Evolutionary conservation across 306 rosid species (phyloP), one percentile per base, ranked within the genome.

Genomic region (Citrullus colocynthis): DNA sequence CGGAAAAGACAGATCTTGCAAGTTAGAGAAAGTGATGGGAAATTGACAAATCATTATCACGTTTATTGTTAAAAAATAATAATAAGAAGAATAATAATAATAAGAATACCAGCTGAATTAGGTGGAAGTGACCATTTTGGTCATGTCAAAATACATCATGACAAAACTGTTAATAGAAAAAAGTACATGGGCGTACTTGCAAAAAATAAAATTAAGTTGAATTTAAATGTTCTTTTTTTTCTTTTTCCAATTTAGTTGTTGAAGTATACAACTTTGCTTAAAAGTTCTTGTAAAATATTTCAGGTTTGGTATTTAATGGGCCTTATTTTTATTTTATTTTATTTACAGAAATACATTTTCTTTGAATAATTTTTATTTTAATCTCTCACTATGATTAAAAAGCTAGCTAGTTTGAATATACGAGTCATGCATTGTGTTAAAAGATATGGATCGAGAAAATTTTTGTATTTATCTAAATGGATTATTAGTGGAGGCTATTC

Each of bases 111-210:
- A 64, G 12, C 14, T 64, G 51, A 39, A 66, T 66, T 66, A 8
- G 74, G 44, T 9, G 32, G 74, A 66, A 39, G 51, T 66, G 73
- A 10, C 30, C 28, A 65, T 37, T 36, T 15, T 65, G 30, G 51
- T 18, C 73, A 39, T 64, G 4, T 11, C 15, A 64, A 34, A 64
- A 34, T 64, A 36, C 48, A 13, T 36, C 41, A 41, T 39, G 30
- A 67, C 34, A 67, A 67, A n/a, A n/a, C 10, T 67, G 74, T 42
- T 10, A 42, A 67, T n/a, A 41, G 30, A 1, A 20, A 52, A 67
- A 67, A 20, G 74, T 67, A 67, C 74, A 41, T 67, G 55, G 74
- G 5, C 11, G 74, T 67, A 67, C 74, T 67, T 67, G 55, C 55
- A 42, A 67, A 41, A n/a, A n/a, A 39, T 41, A 67, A 67, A 67